Base-by-base conservation (phyloP, 164 flowering plant genomes). In the Aristolochia contorta region DNA sequence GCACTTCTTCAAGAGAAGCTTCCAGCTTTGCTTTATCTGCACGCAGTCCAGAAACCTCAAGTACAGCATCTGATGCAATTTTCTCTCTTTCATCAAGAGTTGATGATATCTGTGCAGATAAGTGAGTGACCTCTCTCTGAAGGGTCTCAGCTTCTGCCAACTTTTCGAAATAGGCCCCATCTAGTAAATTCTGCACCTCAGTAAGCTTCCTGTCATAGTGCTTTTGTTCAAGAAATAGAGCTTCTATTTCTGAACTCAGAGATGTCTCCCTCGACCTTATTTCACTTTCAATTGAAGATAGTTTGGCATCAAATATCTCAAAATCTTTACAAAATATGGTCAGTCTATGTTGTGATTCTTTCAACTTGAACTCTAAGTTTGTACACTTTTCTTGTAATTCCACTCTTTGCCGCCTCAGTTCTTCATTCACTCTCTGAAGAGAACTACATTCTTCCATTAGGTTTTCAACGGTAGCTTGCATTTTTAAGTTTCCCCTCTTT, bases 11-110 rank as follows among this genome's bases (percentile, higher is more conserved):
- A 63, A 82, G 72, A 60, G 68, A 68, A 67, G 24, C 63, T 69
- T 80, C 79, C 32, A 86, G 67, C 65, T 74, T 78, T 0, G 65
- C 67, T 66, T 80, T 85, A 48, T 78, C 86, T 24, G 75, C 80
- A 24, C 68, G 76, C 65, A 85, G 69, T 60, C 59, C 58, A 57
- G 86, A 80, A 21, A 69, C 67, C 78, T 84, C 82, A 57, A 61
- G 66, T 19, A 71, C 60, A 52, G 86, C 79, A 47, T 81, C 80
- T n/a, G 75, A 71, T 60, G 76, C 78, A 57, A 73, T 56, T 71
- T 55, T 81, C 43, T 81, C 80, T 59, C 74, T 72, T 57, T 84
- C 88, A 56, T 79, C 75, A 57, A 77, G 65, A 49, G 66, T 58
- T 45, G 65, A 63, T 14, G 79, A 68, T 65, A 83, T 71, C 72